Percentiles rank a stretch among this genome's conserved stretches.
These are phyloP conservation scores for Venturia effusa DNA, from an alignment of 2,329 filamentous ascomycete genomes.

Conservation along the genomic window DNA sequence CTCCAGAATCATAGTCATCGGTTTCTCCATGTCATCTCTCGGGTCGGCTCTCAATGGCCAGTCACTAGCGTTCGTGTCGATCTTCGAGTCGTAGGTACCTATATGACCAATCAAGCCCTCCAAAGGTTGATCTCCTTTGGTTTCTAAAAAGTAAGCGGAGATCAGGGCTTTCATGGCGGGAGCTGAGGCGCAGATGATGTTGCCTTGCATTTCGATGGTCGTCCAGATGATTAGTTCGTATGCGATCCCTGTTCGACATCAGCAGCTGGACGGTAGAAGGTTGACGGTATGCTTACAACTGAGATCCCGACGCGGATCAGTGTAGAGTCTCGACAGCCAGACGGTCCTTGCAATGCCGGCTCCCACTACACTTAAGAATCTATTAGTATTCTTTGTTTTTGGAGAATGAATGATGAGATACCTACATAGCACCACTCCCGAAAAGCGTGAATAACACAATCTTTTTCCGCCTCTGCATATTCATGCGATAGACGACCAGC, in stretches of 20 bases:
- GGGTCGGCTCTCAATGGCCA: not conserved
- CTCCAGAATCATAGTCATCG: not conserved
- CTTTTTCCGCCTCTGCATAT: conserved; percentile 16
- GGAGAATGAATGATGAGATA: not conserved
- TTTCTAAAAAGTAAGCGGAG: conserved; percentile 24
- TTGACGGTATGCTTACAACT: conserved; percentile 13
- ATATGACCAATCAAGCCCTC: not conserved
- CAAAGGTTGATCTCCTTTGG: not conserved
- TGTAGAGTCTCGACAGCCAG: conserved; percentile 18
- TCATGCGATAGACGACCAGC: conserved; percentile 15
- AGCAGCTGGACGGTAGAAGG: not conserved
- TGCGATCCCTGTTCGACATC: conserved; percentile 13
- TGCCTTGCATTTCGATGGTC: conserved; percentile 25
- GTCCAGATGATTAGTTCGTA: conserved; percentile 20
- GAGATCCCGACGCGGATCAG: conserved; percentile 16
- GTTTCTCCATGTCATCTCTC: not conserved
- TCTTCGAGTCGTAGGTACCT: not conserved
- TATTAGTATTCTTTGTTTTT: not conserved
- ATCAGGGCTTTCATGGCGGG: conserved; percentile 35
- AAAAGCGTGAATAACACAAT: conserved; percentile 14
- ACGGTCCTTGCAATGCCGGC: conserved; percentile 22
- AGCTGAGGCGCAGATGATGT: conserved; percentile 31
- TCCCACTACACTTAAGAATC: conserved; percentile 19
- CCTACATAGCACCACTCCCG: conserved; percentile 8
- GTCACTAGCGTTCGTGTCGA: not conserved